A percentile compares a stretch with the other conserved stretches of the same genome.
Conservation (phyloP, 306 rosid species). For the Quercus alba region DNA sequence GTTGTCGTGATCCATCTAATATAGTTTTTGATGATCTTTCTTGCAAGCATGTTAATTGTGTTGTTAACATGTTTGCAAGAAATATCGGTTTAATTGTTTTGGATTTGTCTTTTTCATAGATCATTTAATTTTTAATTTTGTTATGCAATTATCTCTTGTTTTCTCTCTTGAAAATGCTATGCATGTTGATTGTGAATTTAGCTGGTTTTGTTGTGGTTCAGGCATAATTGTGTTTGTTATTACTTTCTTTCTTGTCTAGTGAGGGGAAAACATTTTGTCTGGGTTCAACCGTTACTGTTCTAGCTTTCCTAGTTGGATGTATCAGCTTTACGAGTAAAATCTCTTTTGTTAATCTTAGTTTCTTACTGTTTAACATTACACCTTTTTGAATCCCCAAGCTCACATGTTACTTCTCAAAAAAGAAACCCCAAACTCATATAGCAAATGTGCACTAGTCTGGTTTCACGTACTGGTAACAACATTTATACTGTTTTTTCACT, state of each 20-base stretch:
- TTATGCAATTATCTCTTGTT: neutral
- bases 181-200: neutral
- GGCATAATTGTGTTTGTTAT: neutral
- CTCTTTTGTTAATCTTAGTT: neutral
- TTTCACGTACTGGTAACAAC: neutral
- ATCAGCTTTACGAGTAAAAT: neutral
- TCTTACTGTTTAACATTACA: neutral
- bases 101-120: neutral
- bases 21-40: neutral
- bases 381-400: neutral
- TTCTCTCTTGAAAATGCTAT: neutral
- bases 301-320: neutral
- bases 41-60: neutral
- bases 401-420: neutral
- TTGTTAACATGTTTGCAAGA: no score
- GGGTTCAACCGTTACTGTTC: neutral
- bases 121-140: neutral
- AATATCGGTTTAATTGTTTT: neutral
- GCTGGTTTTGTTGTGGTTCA: neutral
- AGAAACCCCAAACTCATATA: neutral
- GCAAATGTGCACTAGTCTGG: neutral
- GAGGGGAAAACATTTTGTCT: neutral
- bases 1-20: neutral
- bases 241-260: neutral
- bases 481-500: neutral